A percentile compares a stretch with the other conserved stretches of the same genome.
phyloP scores from a whole-genome alignment of 345 rosid genomes.

The Eucalyptus dawsonii region DNA sequence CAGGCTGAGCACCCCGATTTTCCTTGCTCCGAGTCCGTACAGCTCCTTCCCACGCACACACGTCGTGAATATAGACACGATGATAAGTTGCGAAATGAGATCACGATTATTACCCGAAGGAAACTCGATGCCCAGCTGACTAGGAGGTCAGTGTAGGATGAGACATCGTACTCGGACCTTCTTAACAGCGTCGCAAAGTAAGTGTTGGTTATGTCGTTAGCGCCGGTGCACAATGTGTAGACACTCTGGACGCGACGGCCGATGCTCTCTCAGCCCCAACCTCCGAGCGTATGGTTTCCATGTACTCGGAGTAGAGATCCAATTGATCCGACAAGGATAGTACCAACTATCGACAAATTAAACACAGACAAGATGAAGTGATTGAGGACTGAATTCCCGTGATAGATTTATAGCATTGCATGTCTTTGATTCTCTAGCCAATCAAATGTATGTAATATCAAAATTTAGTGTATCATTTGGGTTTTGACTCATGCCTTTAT shows the following conservation, averaged over 20 bases:
- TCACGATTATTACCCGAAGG: background rate
- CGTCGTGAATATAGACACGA: background rate
- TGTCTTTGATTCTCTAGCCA: background rate
- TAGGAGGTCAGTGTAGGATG: constrained; percentile 5
- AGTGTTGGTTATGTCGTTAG: constrained; percentile 7
- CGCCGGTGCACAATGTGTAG: background rate
- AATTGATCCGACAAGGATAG: background rate
- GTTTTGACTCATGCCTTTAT: background rate
- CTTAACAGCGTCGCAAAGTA: background rate
- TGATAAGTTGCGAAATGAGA: background rate
- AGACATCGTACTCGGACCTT: background rate
- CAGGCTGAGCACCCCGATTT: constrained; percentile 28
- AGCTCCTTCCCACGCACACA: constrained; percentile 19
- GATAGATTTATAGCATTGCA: background rate
- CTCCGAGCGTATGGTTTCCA: background rate
- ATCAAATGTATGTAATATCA: background rate
- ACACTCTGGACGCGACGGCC: background rate
- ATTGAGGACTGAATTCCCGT: background rate
- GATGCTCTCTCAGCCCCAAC: constrained; percentile 3
- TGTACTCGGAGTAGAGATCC: background rate
- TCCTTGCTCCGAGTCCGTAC: constrained; percentile 44
- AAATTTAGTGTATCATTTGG: background rate
- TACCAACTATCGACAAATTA: background rate
- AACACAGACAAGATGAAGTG: background rate
- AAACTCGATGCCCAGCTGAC: constrained; percentile 1